Conservation (phyloP, 768 basidiomycete genomes). For the Gymnopilus dilepis region DNA sequence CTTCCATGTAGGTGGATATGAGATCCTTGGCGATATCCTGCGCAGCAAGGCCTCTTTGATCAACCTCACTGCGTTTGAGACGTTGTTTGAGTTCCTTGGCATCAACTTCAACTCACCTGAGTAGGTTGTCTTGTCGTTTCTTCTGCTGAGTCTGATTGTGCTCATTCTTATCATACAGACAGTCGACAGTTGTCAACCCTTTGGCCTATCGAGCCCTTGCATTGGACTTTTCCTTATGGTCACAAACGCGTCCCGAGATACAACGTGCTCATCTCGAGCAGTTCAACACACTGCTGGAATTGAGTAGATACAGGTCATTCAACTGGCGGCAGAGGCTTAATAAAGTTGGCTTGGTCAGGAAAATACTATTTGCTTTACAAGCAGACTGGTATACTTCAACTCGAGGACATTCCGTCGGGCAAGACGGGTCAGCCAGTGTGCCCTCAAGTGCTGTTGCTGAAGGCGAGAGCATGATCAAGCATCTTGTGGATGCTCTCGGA, state of each 20-base stretch:
- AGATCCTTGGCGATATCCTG: conserved; percentile 78
- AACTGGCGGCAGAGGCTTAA: conserved; percentile 76
- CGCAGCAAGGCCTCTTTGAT: conserved; percentile 74
- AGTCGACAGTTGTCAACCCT: conserved; percentile 82
- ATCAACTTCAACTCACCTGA: conserved; percentile 82
- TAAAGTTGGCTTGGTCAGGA: conserved; percentile 72
- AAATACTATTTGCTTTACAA: conserved; percentile 82
- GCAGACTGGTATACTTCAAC: conserved; percentile 67
- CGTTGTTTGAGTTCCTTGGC: conserved; percentile 85
- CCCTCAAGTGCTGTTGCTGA: background rate
- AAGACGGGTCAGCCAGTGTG: background rate
- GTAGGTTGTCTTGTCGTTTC: conserved; percentile 47
- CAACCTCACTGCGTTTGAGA: conserved; percentile 82
- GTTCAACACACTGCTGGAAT: conserved; percentile 73
- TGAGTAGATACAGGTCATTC: conserved; percentile 77
- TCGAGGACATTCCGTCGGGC: background rate
- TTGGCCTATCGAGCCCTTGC: conserved; percentile 84
- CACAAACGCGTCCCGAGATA: conserved; percentile 66
- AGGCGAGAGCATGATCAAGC: conserved; percentile 45
- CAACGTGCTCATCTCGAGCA: conserved; percentile 82
- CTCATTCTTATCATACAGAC: conserved; percentile 42
- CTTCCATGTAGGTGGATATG: conserved; percentile 76
- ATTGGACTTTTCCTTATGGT: conserved; percentile 92
- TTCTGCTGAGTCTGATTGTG: background rate
- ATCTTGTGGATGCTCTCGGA: conserved; percentile 64